These are phyloP conservation scores for Wickerhamiella allomyrinae DNA, from an alignment of 805 yeast species.

Conservation along the genomic window DNA sequence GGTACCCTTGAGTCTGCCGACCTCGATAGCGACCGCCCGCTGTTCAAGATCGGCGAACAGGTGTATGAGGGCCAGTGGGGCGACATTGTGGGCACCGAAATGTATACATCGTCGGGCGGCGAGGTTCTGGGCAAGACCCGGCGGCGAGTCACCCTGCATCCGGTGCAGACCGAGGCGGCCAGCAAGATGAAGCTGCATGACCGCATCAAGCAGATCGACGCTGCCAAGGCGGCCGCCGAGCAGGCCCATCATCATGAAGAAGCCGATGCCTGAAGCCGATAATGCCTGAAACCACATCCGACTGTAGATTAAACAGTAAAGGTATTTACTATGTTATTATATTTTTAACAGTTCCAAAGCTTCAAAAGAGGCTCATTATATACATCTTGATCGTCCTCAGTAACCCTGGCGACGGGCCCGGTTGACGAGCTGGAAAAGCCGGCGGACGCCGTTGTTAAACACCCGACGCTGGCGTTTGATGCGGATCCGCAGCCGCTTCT, in stretches of 20 bases:
- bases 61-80: constrained; percentile 68
- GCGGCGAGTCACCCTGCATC: constrained; percentile 17
- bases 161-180: constrained; percentile 13
- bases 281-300: too few species aligned
- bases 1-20: constrained; percentile 40
- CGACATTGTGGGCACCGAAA: constrained; percentile 63
- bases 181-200: constrained; percentile 2
- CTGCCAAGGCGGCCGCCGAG: background rate
- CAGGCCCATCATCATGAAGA: constrained; percentile 4
- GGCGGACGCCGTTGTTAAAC: constrained; percentile 23
- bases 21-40: constrained; percentile 38
- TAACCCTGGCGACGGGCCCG: constrained; percentile 18
- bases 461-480: constrained; percentile 22
- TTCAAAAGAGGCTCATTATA: too few species aligned
- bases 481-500: constrained; percentile 20
- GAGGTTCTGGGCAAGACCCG: constrained; percentile 20
- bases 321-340: too few species aligned
- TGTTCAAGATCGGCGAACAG: constrained; percentile 42
- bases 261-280: background rate
- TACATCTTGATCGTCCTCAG: too few species aligned
- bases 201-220: constrained; percentile 6
- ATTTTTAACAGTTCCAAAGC: too few species aligned
- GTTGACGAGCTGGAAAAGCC: constrained; percentile 22
- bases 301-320: too few species aligned
- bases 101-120: constrained; percentile 24